Evolutionary conservation across 2,329 filamentous ascomycete species (phyloP).

Genomic region (Aspergillus awamori): DNA sequence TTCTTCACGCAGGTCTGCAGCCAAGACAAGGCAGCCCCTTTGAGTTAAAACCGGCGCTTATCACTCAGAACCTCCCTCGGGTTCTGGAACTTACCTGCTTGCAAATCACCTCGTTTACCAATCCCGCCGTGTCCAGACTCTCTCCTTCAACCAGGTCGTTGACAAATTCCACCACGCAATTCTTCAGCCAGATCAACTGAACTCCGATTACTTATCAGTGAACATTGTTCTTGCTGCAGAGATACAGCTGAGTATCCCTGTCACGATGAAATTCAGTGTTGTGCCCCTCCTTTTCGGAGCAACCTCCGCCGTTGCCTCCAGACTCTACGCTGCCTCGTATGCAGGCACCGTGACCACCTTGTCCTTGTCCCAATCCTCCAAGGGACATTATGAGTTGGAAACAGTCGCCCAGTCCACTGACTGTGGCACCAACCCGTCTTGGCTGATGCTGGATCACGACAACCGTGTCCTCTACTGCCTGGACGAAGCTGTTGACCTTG

Average conservation of each 20-base stretch:
- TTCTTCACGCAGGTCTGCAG: background rate
- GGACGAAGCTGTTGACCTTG: constrained; percentile 21
- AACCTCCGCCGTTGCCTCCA: constrained; percentile 2
- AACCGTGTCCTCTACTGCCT: constrained; percentile 22
- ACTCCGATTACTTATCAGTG: background rate
- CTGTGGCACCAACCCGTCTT: constrained; percentile 24
- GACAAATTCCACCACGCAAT: background rate
- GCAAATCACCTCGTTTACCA: constrained; percentile 2
- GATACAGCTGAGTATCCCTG: background rate
- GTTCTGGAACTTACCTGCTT: constrained; percentile 1
- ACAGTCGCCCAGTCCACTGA: constrained; percentile 14
- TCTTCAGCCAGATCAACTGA: background rate
- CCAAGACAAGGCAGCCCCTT: background rate
- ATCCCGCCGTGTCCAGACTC: background rate
- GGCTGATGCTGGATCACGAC: constrained; percentile 23
- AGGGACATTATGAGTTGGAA: constrained; percentile 12
- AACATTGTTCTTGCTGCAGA: background rate
- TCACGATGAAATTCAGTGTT: background rate
- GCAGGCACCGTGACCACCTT: constrained; percentile 35
- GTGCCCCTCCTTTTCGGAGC: constrained; percentile 3
- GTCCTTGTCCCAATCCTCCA: constrained; percentile 20
- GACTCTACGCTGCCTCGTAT: constrained; percentile 41
- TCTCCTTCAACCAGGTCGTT: background rate
- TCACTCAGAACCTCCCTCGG: background rate
- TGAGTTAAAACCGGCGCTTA: background rate